Evolutionary conservation across 2,329 filamentous ascomycete species (phyloP).

Genomic region (Thelonectria rubi): DNA sequence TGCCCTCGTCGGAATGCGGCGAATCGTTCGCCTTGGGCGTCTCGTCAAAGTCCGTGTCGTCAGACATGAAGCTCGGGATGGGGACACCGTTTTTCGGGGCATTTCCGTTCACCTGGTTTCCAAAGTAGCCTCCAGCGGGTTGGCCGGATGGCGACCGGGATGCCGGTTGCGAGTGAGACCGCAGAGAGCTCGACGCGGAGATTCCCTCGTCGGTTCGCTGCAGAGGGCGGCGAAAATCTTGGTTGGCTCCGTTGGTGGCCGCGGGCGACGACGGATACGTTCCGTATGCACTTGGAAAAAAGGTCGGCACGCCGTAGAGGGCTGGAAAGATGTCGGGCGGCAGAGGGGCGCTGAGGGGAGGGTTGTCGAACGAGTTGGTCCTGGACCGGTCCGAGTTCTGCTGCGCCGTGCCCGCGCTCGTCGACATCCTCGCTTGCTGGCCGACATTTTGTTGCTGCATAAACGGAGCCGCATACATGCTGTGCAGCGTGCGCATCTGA

Average conservation of each 20-base stretch:
- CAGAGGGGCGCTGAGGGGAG: conserved; percentile 66
- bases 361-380: conserved; percentile 71
- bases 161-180: conserved; percentile 74
- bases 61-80: conserved; percentile 65
- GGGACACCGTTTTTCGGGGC: conserved; percentile 56
- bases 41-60: conserved; percentile 62
- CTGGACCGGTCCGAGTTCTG: conserved; percentile 60
- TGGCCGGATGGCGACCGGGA: conserved; percentile 54
- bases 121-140: conserved; percentile 38
- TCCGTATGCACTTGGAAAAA: conserved; percentile 58
- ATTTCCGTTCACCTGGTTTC: conserved; percentile 48
- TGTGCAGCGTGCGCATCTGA: conserved; percentile 49
- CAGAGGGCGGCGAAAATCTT: conserved; percentile 66
- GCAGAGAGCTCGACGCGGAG: conserved; percentile 61
- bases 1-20: conserved; percentile 58
- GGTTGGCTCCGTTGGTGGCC: conserved; percentile 47
- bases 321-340: conserved; percentile 64
- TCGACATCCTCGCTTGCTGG: conserved; percentile 47
- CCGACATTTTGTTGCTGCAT: conserved; percentile 48
- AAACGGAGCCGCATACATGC: conserved; percentile 49
- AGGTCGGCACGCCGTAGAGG: conserved; percentile 56
- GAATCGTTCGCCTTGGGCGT: conserved; percentile 54
- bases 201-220: conserved; percentile 63
- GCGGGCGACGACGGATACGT: conserved; percentile 67
- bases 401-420: conserved; percentile 38